These are phyloP conservation scores for Boletus semigastroideus DNA, from an alignment of 1,284 basidiomycete species.

Conservation along the genomic window DNA sequence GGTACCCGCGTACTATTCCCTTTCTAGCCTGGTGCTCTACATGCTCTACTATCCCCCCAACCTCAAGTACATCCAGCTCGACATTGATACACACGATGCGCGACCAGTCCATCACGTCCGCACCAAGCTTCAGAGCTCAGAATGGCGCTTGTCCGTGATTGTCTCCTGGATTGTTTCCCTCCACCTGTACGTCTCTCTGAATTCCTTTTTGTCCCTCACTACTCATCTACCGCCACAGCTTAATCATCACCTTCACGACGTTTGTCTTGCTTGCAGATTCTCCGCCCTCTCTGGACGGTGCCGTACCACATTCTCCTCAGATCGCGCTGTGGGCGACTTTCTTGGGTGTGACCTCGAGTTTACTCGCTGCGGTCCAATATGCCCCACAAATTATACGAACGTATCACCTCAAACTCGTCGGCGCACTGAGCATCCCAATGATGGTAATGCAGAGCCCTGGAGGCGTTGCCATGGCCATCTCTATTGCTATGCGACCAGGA, in stretches of 20 bases:
- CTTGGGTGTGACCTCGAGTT: constrained; percentile 80
- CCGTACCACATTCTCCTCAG: constrained; percentile 36
- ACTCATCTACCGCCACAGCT: constrained; percentile 37
- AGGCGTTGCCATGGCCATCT: constrained; percentile 83
- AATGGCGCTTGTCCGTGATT: constrained; percentile 76
- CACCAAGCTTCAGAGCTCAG: constrained; percentile 52
- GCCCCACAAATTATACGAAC: constrained; percentile 86
- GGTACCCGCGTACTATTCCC: not conserved
- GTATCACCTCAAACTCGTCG: constrained; percentile 77
- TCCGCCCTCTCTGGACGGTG: constrained; percentile 40
- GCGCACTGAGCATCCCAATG: constrained; percentile 89
- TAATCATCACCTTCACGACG: constrained; percentile 53
- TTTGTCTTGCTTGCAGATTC: constrained; percentile 53
- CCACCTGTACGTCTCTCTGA: constrained; percentile 64
- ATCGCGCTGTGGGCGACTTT: constrained; percentile 78
- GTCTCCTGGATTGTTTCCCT: constrained; percentile 71
- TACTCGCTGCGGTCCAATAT: constrained; percentile 84
- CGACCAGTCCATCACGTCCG: constrained; percentile 45
- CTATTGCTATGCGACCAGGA: constrained; percentile 64
- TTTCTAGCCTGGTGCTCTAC: constrained; percentile 78
- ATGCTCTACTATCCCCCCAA: constrained; percentile 89
- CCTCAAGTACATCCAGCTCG: constrained; percentile 64
- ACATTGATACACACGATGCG: constrained; percentile 45
- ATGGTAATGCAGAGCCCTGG: constrained; percentile 96
- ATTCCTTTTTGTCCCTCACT: constrained; percentile 10